Base-by-base conservation (phyloP, 2,329 filamentous ascomycete species). In the Fusarium transvaalense region DNA sequence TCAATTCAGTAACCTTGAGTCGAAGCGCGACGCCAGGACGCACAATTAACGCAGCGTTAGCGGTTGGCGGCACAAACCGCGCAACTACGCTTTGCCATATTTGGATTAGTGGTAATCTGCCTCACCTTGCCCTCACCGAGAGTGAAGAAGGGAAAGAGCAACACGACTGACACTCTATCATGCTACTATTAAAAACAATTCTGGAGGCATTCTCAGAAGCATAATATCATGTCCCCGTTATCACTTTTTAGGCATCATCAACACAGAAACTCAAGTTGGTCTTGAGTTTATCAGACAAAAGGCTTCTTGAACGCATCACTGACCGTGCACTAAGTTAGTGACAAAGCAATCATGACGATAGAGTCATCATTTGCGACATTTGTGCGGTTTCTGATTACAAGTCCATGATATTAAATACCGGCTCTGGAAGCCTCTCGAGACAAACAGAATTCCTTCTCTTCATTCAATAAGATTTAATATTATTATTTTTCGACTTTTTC, bases 371-470 rank as follows among this genome's bases (percentile, higher is more conserved):
- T 69, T 77, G 75, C 74, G 76, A 76, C 53, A 77, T 77, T 78
- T 79, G 76, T 79, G 77, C 77, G 71, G 74, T 64, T 78, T 78
- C 74, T 74, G 72, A 71, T 64, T 64, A 67, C 58, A 48, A 58
- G 45, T 29, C 41, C 29, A 62, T 54, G 17, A 17, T 54, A 37
- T 66, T 71, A 64, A 74, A 69, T 65, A 53, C 41, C 51, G 35
- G 35, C 54, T 37, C 17, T 56, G 19, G 45, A 69, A 70, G 34
- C 59, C 25, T 19, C 51, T 54, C 35, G 45, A 45, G 43, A 31
- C 43, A 63, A 45, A 42, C 38, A 71, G 46, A 57, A 61, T 34
- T 32, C 29, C 32, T 63, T 35, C 27, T 43, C 51, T 37, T 21
- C 43, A 66, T 42, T 39, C 34, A 51, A n/a, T 9, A 45, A 25